These are phyloP conservation scores for Sindora glabra DNA, from an alignment of 306 rosid genomes.

Conservation along the genomic window DNA sequence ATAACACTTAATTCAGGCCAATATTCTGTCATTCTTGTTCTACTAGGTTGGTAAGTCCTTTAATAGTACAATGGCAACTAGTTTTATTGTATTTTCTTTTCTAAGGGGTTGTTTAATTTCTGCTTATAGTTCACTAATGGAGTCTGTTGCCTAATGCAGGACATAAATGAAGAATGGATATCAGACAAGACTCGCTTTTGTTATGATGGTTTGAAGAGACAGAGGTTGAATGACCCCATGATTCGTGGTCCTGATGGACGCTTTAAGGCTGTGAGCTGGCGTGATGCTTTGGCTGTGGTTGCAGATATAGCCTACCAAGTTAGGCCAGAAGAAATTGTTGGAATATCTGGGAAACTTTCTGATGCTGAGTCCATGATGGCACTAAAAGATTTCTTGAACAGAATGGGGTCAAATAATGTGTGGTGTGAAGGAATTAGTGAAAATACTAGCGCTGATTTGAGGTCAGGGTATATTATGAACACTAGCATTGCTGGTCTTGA, in stretches of 20 bases:
- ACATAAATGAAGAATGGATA: conserved; percentile 98
- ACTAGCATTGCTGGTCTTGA: conserved; percentile 83
- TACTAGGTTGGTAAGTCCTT: background rate
- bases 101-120: no score
- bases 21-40: background rate
- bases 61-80: no score
- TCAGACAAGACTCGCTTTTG: conserved; percentile 97
- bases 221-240: conserved; percentile 97
- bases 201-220: conserved; percentile 98
- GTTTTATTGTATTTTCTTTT: no score
- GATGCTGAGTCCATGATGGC: conserved; percentile 99
- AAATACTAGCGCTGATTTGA: conserved; percentile 70
- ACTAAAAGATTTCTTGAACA: conserved; percentile 83
- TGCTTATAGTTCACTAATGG: no score
- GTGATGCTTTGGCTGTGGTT: conserved; percentile 81
- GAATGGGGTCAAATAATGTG: conserved; percentile 82
- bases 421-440: conserved; percentile 87
- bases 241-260: conserved; percentile 94
- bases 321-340: conserved; percentile 81
- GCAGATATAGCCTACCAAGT: conserved; percentile 72
- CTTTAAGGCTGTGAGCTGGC: conserved; percentile 86
- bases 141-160: conserved; percentile 34
- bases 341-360: conserved; percentile 86
- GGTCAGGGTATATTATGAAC: conserved; percentile 89
- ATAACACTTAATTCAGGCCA: background rate